A percentile compares a stretch with the other conserved stretches of the same genome.
These are phyloP conservation scores for Leptosphaerulina australis DNA, from an alignment of 2,329 filamentous ascomycete genomes.

Conservation along the genomic window DNA sequence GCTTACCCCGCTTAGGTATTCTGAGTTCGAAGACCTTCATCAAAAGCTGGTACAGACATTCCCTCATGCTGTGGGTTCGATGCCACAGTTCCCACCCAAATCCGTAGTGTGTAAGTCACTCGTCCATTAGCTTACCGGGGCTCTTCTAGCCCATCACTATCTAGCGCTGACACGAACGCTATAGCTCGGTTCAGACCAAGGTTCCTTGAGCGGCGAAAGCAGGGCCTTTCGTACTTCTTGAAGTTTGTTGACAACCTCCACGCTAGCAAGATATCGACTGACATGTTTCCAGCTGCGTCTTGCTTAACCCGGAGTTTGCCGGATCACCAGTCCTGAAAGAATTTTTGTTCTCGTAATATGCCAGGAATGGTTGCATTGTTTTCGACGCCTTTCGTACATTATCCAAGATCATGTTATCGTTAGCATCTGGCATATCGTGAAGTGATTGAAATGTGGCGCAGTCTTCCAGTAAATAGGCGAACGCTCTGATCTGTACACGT, in stretches of 20 bases:
- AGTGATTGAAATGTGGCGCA: neutral
- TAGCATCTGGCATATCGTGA: neutral
- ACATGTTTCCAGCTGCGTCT: conserved; percentile 70
- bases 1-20: conserved; percentile 66
- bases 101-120: conserved; percentile 75
- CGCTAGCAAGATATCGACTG: conserved; percentile 35
- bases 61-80: conserved; percentile 79
- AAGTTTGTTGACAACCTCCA: conserved; percentile 63
- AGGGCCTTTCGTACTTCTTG: conserved; percentile 87
- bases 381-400: neutral
- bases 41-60: conserved; percentile 77
- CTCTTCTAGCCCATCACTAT: conserved; percentile 4
- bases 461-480: neutral
- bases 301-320: conserved; percentile 92
- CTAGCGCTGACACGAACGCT: conserved; percentile 25
- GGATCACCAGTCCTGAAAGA: conserved; percentile 90
- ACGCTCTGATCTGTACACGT: neutral
- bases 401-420: neutral
- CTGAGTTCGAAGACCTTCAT: conserved; percentile 87
- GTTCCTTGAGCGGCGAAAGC: conserved; percentile 83
- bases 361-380: neutral
- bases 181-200: conserved; percentile 72
- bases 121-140: conserved; percentile 24
- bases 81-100: conserved; percentile 90
- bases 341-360: conserved; percentile 71